Evolutionary conservation across 2,329 filamentous ascomycete genomes (phyloP).

Genomic region (Fusarium sp.): DNA sequence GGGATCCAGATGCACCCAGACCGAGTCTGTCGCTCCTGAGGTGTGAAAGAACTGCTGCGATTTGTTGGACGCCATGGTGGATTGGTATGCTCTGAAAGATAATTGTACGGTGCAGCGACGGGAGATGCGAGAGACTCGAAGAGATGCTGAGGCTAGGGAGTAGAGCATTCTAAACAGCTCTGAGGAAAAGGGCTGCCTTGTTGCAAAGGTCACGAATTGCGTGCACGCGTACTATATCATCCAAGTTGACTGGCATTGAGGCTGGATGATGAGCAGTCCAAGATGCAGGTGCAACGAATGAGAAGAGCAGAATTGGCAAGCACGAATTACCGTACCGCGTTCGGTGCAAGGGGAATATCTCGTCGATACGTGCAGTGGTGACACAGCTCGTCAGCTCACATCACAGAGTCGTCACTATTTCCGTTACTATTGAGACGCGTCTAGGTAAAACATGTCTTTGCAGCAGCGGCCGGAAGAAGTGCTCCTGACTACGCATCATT

Average conservation of each 20-base stretch:
- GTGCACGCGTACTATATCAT: not conserved
- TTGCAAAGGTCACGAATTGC: no score
- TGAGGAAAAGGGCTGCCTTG: not conserved
- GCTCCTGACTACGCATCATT: slow-evolving; percentile 9
- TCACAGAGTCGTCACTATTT: slow-evolving; percentile 25
- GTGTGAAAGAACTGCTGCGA: slow-evolving; percentile 50
- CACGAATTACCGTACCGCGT: not conserved
- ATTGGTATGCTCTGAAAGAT: slow-evolving; percentile 18
- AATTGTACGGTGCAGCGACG: slow-evolving; percentile 4
- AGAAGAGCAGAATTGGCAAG: not conserved
- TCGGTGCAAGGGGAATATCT: not conserved
- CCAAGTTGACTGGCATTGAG: accelerated
- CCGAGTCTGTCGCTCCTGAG: slow-evolving; percentile 63
- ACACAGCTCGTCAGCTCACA: not conserved
- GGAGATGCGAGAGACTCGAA: slow-evolving; percentile 18
- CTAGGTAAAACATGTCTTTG: not conserved
- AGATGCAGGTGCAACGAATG: not conserved
- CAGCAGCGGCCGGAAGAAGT: not conserved
- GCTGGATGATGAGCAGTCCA: not conserved
- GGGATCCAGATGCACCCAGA: slow-evolving; percentile 65
- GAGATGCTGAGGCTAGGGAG: slow-evolving; percentile 2
- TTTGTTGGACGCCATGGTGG: slow-evolving; percentile 24
- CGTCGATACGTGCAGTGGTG: not conserved
- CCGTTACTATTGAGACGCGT: not conserved
- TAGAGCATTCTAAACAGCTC: slow-evolving; percentile 19